Conservation (phyloP, 1,139 yeast species). For the Martiniozyma asiatica region DNA sequence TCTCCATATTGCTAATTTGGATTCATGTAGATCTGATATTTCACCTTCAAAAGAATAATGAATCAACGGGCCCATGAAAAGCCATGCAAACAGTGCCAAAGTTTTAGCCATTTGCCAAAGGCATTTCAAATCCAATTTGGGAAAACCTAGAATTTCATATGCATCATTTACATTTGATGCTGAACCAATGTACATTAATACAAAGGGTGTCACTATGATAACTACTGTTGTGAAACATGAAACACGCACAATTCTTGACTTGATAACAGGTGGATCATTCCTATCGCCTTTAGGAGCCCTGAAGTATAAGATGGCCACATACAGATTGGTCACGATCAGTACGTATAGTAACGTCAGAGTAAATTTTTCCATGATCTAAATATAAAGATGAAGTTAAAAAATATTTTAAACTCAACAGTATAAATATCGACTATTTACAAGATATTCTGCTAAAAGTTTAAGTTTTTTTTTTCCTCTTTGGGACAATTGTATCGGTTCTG, state of each 20-base stretch:
- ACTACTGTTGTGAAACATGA: slow-evolving; percentile 17
- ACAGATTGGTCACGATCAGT: slow-evolving; percentile 26
- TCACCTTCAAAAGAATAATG: slow-evolving; percentile 37
- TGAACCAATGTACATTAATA: slow-evolving; percentile 10
- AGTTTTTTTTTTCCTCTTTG: no score
- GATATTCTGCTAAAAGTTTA: no score
- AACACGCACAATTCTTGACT: slow-evolving; percentile 24
- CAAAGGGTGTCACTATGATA: slow-evolving; percentile 21
- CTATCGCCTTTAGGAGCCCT: slow-evolving; percentile 22
- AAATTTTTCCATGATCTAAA: slow-evolving; percentile 1
- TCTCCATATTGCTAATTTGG: slow-evolving; percentile 21
- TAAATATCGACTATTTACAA: no score
- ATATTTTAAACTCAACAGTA: no score
- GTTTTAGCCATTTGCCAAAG: slow-evolving; percentile 15
- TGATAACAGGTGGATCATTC: slow-evolving; percentile 34
- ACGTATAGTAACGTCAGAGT: slow-evolving; percentile 3
- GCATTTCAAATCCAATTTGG: no score
- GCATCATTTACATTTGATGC: slow-evolving; percentile 7
- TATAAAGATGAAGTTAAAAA: no score
- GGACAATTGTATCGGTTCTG: no score
- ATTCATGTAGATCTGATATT: slow-evolving; percentile 13
- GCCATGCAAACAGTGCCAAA: slow-evolving; percentile 14
- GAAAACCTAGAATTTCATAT: slow-evolving; percentile 10
- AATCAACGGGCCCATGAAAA: slow-evolving; percentile 35
- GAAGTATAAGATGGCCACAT: slow-evolving; percentile 29